phyloP scores from a whole-genome alignment of 345 rosid species.

The Pelargonium nanum region DNA sequence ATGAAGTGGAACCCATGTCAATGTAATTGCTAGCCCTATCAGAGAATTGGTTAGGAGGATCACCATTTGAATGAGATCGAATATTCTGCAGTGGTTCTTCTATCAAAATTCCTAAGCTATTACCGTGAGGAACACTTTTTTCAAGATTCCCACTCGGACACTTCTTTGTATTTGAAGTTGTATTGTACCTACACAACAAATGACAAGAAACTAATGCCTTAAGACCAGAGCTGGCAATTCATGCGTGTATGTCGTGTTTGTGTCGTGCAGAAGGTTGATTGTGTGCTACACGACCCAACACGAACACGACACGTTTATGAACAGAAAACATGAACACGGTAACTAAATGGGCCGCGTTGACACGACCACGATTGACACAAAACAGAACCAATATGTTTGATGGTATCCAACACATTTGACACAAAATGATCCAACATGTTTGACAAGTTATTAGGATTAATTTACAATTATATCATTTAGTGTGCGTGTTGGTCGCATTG shows the following conservation, averaged over 20 bases:
- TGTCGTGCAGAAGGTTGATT: too few species aligned
- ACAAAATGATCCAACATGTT: too few species aligned
- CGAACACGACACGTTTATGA: too few species aligned
- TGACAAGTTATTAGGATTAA: too few species aligned
- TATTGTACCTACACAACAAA: conserved; percentile 32
- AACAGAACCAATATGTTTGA: too few species aligned
- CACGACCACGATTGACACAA: too few species aligned
- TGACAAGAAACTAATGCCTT: conserved; percentile 1
- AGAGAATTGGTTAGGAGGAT: conserved; percentile 33
- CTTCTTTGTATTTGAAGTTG: conserved; percentile 23
- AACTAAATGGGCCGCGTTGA: conserved; percentile 9
- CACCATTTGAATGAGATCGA: conserved; percentile 20
- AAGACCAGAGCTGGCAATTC: too few species aligned
- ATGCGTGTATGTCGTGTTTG: too few species aligned
- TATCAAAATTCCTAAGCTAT: conserved; percentile 14
- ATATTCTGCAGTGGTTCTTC: conserved; percentile 16
- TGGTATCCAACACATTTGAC: too few species aligned
- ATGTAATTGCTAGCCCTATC: conserved; percentile 34
- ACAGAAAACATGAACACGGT: conserved; percentile 14
- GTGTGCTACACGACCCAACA: too few species aligned
- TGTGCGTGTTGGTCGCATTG: too few species aligned
- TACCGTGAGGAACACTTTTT: conserved; percentile 24
- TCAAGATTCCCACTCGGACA: conserved; percentile 17
- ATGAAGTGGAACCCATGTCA: conserved; percentile 40
- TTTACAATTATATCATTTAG: too few species aligned